Percentiles rank a stretch among this genome's conserved stretches.
Evolutionary conservation across 495 filamentous ascomycete genomes (phyloP).

Genomic region (Penicillium bialowiezense): DNA sequence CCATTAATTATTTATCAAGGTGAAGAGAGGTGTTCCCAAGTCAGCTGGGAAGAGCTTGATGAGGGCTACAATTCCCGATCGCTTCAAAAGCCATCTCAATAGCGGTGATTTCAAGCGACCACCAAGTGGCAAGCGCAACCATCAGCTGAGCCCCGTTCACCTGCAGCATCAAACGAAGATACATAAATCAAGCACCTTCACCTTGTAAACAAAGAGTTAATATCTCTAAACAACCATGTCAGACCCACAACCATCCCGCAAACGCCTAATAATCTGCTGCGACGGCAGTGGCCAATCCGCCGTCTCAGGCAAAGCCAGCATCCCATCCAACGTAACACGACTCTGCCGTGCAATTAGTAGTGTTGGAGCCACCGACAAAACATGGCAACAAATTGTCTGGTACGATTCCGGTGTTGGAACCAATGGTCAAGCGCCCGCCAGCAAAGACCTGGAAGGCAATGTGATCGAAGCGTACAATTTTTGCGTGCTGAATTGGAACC

Average conservation of each 20-base stretch:
- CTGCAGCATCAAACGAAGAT: too few relatives aligned
- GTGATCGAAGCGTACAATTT: slow-evolving; percentile 24
- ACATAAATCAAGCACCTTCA: too few relatives aligned
- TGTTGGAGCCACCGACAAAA: slow-evolving; percentile 13
- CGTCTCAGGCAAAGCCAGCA: slow-evolving; percentile 18
- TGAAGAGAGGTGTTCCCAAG: too few relatives aligned
- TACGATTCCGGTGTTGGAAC: slow-evolving; percentile 31
- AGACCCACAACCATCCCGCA: not conserved
- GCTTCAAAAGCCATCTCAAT: slow-evolving; percentile 1
- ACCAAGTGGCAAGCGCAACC: not conserved
- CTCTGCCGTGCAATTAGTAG: slow-evolving; percentile 21
- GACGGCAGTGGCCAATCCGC: slow-evolving; percentile 29
- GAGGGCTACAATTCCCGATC: slow-evolving; percentile 8
- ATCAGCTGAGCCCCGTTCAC: slow-evolving; percentile 1
- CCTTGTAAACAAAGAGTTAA: too few relatives aligned
- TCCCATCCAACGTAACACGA: slow-evolving; percentile 26
- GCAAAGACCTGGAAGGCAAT: slow-evolving; percentile 16
- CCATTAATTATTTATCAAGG: too few relatives aligned
- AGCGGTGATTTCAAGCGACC: slow-evolving; percentile 5
- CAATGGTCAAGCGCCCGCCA: slow-evolving; percentile 14
- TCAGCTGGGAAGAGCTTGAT: not conserved
- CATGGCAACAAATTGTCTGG: slow-evolving; percentile 28
- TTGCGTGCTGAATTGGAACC: slow-evolving; percentile 40
- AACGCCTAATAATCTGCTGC: slow-evolving; percentile 29
- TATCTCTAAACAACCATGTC: not conserved